Conservation (phyloP, 768 basidiomycete genomes). For the Rhizopogon vinicolor region DNA sequence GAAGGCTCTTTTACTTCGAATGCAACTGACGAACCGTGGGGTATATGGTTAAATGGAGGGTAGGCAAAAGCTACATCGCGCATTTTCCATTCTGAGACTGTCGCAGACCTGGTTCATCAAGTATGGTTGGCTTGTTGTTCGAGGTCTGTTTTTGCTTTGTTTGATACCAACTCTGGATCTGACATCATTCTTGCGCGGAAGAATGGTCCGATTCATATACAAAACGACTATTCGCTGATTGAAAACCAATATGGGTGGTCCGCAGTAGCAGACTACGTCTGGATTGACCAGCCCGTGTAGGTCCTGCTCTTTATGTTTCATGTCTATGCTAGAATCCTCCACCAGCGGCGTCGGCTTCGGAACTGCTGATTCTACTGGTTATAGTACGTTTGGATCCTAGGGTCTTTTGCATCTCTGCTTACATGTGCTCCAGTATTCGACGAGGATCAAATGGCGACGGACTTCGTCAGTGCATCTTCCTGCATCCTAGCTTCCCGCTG, state of each 20-base stretch:
- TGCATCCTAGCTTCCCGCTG: constrained; percentile 1
- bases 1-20: constrained; percentile 49
- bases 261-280: constrained; percentile 59
- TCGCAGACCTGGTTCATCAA: constrained; percentile 62
- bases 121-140: constrained; percentile 57
- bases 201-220: constrained; percentile 69
- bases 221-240: constrained; percentile 42
- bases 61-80: constrained; percentile 20
- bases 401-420: background rate
- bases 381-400: constrained; percentile 36
- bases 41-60: constrained; percentile 75
- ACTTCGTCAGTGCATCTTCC: constrained; percentile 32
- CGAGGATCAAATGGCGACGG: constrained; percentile 61
- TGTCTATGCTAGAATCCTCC: constrained; percentile 1
- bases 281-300: constrained; percentile 70
- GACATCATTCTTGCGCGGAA: constrained; percentile 15
- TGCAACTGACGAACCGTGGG: constrained; percentile 53
- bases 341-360: constrained; percentile 57
- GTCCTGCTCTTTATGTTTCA: constrained; percentile 4
- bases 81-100: background rate
- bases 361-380: constrained; percentile 58
- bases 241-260: constrained; percentile 57
- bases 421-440: constrained; percentile 36
- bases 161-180: background rate
- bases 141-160: constrained; percentile 39